Conservation (phyloP, 106 monocot genomes). For the Hemerocallis citrina region DNA sequence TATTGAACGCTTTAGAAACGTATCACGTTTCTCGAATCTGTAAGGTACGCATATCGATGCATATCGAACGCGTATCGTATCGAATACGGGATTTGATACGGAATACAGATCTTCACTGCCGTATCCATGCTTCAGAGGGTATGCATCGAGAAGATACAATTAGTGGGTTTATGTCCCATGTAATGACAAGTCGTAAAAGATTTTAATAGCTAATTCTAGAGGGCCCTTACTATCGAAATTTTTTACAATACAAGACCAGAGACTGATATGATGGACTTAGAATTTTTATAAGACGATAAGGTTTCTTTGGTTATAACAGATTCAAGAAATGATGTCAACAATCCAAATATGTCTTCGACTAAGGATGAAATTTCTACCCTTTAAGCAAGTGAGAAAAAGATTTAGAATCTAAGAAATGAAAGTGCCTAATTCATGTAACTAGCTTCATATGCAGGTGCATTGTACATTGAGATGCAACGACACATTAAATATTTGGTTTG, state of each 20-base stretch:
- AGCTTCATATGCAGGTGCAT: too few relatives aligned
- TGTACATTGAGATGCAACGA: too few relatives aligned
- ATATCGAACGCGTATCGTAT: too few relatives aligned
- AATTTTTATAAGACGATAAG: conserved; percentile 17
- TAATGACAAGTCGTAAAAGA: conserved; percentile 51
- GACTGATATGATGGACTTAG: conserved; percentile 19
- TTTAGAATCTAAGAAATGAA: conserved; percentile 11
- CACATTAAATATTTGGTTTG: too few relatives aligned
- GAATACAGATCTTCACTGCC: too few relatives aligned
- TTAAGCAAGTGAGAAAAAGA: conserved; percentile 4
- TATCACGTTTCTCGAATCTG: too few relatives aligned
- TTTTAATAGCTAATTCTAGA: conserved; percentile 26
- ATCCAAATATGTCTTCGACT: conserved; percentile 29
- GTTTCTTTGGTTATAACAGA: conserved; percentile 36
- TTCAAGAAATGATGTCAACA: conserved; percentile 48
- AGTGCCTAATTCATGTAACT: too few relatives aligned
- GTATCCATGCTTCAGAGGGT: too few relatives aligned
- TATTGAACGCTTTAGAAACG: too few relatives aligned
- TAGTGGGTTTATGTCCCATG: conserved; percentile 24
- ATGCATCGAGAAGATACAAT: conserved; percentile 33
- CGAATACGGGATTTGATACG: too few relatives aligned
- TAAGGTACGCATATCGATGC: too few relatives aligned
- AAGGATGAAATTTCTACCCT: conserved; percentile 38
- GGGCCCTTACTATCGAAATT: conserved; percentile 28
- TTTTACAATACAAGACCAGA: conserved; percentile 40